Conservation (phyloP, 345 rosid genomes). For the Heritiera fomes region DNA sequence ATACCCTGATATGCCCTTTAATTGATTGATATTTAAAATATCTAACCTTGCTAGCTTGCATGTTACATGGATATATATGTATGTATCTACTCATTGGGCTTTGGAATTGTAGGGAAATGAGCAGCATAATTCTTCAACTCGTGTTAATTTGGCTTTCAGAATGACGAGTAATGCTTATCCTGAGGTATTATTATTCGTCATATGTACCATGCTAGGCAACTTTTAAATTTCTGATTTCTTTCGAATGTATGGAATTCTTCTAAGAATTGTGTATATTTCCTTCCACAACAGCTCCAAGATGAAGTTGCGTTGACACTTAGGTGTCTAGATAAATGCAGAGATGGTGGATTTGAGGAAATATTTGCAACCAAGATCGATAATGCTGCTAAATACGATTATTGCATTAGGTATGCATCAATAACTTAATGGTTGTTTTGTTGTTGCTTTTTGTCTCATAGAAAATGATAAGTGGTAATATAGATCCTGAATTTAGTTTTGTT, state of each 20-base stretch:
- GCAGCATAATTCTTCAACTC: conserved; percentile 45
- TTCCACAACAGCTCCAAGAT: conserved; percentile 58
- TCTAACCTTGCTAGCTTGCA: background rate
- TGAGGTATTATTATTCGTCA: conserved; percentile 53
- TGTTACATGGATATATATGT: background rate
- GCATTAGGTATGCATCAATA: conserved; percentile 53
- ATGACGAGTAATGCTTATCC: conserved; percentile 58
- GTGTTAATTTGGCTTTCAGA: conserved; percentile 70
- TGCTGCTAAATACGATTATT: conserved; percentile 77
- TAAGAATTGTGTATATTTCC: conserved; percentile 3
- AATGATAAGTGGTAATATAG: background rate
- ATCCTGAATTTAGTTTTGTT: background rate
- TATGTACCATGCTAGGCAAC: background rate
- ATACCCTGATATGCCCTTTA: background rate
- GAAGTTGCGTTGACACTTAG: conserved; percentile 71
- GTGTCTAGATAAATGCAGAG: conserved; percentile 67
- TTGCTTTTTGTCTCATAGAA: background rate
- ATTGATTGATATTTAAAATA: background rate
- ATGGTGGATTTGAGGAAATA: conserved; percentile 77
- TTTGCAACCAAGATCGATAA: conserved; percentile 74
- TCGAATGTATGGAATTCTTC: background rate
- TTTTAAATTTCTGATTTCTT: conserved; percentile 9
- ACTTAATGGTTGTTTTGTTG: background rate
- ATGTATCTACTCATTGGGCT: background rate
- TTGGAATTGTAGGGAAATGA: conserved; percentile 55